These are phyloP conservation scores for Pisolithus microcarpus DNA, from an alignment of 768 basidiomycete genomes.

Conservation along the genomic window DNA sequence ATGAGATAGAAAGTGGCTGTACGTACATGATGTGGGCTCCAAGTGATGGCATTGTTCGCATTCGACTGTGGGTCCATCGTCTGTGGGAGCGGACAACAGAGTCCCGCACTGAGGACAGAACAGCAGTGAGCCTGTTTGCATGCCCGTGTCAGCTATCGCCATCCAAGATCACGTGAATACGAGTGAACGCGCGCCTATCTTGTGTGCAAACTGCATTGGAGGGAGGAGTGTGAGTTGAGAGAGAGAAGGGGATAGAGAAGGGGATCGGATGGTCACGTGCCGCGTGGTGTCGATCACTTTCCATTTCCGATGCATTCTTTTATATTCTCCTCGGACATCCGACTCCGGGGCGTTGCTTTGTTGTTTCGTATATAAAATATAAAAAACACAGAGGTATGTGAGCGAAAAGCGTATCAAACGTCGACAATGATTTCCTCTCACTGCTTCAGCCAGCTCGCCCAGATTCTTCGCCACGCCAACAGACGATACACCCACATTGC, in stretches of 20 bases:
- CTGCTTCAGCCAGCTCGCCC: slow-evolving; percentile 30
- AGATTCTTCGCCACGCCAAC: slow-evolving; percentile 39
- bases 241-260: too few relatives aligned
- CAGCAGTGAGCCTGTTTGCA: slow-evolving; percentile 67
- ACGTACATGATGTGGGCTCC: slow-evolving; percentile 86
- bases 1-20: background rate
- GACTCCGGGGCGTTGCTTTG: too few relatives aligned
- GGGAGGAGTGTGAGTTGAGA: too few relatives aligned
- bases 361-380: too few relatives aligned
- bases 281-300: background rate
- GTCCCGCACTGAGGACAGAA: slow-evolving; percentile 95
- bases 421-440: slow-evolving; percentile 9
- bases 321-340: background rate
- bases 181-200: slow-evolving; percentile 37
- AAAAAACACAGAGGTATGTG: background rate
- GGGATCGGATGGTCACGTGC: background rate
- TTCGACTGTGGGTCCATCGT: slow-evolving; percentile 61
- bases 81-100: slow-evolving; percentile 72
- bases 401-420: too few relatives aligned
- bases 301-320: background rate
- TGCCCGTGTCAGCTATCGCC: too few relatives aligned
- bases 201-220: slow-evolving; percentile 32
- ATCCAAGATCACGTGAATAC: too few relatives aligned
- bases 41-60: slow-evolving; percentile 87
- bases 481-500: slow-evolving; percentile 34